These are phyloP conservation scores for Penicillium digitatum DNA, from an alignment of 2,329 filamentous ascomycete genomes.

Conservation along the genomic window DNA sequence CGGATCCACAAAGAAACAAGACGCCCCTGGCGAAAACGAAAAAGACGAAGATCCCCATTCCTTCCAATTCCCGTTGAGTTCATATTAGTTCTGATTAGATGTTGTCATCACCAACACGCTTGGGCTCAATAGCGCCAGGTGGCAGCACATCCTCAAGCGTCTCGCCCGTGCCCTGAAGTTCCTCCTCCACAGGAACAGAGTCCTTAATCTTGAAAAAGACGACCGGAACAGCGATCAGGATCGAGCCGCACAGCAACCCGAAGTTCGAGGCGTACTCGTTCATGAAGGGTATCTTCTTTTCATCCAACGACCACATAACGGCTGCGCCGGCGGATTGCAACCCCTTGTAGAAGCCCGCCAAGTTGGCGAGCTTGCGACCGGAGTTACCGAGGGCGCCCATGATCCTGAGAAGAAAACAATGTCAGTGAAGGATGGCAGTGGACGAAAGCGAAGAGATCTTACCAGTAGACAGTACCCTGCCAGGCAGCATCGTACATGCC, in stretches of 20 bases:
- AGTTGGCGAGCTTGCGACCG: conserved; percentile 81
- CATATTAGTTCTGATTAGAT: conserved; percentile 2
- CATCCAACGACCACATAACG: conserved; percentile 58
- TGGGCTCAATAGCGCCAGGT: conserved; percentile 10
- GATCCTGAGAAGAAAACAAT: conserved; percentile 55
- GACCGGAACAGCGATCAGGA: conserved; percentile 70
- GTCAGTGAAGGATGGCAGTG: neutral
- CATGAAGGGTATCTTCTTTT: conserved; percentile 58
- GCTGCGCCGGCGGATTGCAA: conserved; percentile 79
- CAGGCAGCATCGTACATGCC: conserved; percentile 82
- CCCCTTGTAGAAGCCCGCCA: conserved; percentile 82
- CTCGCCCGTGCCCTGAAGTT: conserved; percentile 77
- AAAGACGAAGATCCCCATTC: neutral
- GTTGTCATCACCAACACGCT: conserved; percentile 4
- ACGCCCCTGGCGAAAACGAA: neutral
- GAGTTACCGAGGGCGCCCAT: conserved; percentile 93
- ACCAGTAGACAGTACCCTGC: conserved; percentile 88
- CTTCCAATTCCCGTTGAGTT: neutral
- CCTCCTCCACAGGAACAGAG: conserved; percentile 68
- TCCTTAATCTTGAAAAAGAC: conserved; percentile 74
- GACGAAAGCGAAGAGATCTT: conserved; percentile 23
- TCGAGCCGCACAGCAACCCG: conserved; percentile 63
- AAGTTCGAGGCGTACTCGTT: conserved; percentile 68
- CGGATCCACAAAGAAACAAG: neutral
- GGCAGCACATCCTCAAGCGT: conserved; percentile 64